Conservation (phyloP, 164 flowering plant genomes). For the Umbellularia californica region DNA sequence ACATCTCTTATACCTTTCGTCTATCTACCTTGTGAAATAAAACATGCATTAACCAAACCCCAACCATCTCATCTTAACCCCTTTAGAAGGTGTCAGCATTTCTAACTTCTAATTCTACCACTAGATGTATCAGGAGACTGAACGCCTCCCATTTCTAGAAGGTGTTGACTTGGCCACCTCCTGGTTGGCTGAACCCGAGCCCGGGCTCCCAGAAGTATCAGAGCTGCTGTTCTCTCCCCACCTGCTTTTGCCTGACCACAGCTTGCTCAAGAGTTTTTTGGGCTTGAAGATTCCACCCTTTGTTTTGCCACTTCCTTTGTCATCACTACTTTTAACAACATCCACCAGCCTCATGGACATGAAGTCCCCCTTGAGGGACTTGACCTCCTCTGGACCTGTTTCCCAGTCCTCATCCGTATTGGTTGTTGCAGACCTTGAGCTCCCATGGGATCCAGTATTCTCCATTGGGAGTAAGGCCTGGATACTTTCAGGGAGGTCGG, state of each 20-base stretch:
- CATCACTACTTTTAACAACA: constrained; percentile 22
- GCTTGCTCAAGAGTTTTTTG: constrained; percentile 50
- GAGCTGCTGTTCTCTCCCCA: constrained; percentile 56
- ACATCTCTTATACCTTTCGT: not conserved
- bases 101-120: constrained; percentile 13
- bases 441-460: constrained; percentile 44
- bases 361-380: constrained; percentile 50
- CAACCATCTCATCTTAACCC: constrained; percentile 9
- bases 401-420: constrained; percentile 76
- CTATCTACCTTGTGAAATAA: not conserved
- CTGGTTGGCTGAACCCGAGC: constrained; percentile 43
- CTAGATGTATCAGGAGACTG: constrained; percentile 42
- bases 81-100: constrained; percentile 23
- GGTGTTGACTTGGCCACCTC: constrained; percentile 55
- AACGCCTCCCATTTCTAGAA: constrained; percentile 44
- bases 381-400: constrained; percentile 49
- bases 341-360: constrained; percentile 39
- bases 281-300: constrained; percentile 45
- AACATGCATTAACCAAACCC: not conserved
- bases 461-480: constrained; percentile 30
- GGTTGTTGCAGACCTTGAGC: constrained; percentile 56
- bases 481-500: constrained; percentile 54
- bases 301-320: constrained; percentile 42
- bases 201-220: constrained; percentile 62
- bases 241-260: constrained; percentile 47